Evolutionary conservation across 352 stramenopile genomes (phyloP), one percentile per base, ranked within the genome.

Genomic region (Globisporangium echinulatum): DNA sequence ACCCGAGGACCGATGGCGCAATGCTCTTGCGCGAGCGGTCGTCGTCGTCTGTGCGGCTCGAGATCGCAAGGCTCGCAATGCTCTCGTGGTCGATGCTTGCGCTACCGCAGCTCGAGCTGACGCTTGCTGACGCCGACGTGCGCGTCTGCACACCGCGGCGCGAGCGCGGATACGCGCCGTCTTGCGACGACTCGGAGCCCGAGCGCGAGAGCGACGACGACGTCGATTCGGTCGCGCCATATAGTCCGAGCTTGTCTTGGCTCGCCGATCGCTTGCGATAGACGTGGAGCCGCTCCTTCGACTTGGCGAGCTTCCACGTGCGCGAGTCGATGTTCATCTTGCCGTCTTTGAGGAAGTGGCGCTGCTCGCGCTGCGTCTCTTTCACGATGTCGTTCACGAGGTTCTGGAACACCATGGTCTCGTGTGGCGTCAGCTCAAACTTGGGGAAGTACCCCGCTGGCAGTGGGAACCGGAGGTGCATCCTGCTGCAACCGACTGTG

Each of bases 381-480:
- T 75, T 74, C 37, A 90, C 74, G 58, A 90, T 80, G n/a, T 83
- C 78, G 49, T 60, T 80, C 59, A 80, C 77, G n/a, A 82, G 68
- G 25, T 66, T 49, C 48, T 77, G 73, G 60, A 82, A 84, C 42
- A 59, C 68, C 50, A 84, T 75, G 59, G 58, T 69, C 66, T 90
- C 77, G 47, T 77, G 63, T 8, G 75, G 64, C 46, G 76, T 67
- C 59, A 90, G 72, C 57, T 90, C 77, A 59, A 90, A 87, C 66
- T 77, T 79, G 67, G 77, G 75, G 61, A 90, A 90, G 68, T 86
- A 88, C n/a, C 72, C 74, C 43, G 66, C 59, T 10, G 80, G 80
- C 25, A 90, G 59, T 17, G 80, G 80, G 70, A 90, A 90, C 46
- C 78, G 79, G 59, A 88, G 80, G 43, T 85, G 77, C 80, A 90